phyloP scores from a whole-genome alignment of 1,139 yeast genomes.

The Saccharomyces hybrid region DNA sequence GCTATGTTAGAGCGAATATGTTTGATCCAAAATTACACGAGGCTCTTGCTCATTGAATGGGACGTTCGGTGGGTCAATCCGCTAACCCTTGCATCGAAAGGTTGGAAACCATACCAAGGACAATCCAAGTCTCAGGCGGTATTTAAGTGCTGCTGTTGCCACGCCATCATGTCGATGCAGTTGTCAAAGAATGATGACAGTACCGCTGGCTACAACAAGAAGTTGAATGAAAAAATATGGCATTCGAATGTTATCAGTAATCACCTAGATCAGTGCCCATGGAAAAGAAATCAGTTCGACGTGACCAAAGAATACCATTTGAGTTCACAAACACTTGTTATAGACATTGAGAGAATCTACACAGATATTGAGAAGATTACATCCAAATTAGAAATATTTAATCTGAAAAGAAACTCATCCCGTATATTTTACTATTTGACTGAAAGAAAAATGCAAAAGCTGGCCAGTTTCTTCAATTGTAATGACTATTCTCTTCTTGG shows the following conservation, averaged over 20 bases:
- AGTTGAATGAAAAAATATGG: slow-evolving; percentile 9
- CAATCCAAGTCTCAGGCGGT: slow-evolving; percentile 1
- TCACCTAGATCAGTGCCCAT: slow-evolving; percentile 12
- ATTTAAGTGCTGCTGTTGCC: slow-evolving; percentile 14
- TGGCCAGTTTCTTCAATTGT: slow-evolving; percentile 5
- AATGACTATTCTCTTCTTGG: slow-evolving; percentile 3
- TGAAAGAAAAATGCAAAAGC: not conserved
- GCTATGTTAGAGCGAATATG: slow-evolving; percentile 8
- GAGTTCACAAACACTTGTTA: slow-evolving; percentile 10
- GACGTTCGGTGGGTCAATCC: slow-evolving; percentile 16
- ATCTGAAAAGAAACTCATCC: not conserved
- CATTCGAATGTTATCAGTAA: slow-evolving; percentile 5
- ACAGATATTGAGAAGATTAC: not conserved
- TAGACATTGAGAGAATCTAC: slow-evolving; percentile 11
- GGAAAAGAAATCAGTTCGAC: slow-evolving; percentile 11
- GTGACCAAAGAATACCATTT: slow-evolving; percentile 12
- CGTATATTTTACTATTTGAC: not conserved
- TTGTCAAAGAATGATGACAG: slow-evolving; percentile 1
- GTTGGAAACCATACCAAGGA: slow-evolving; percentile 11
- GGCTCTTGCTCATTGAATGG: slow-evolving; percentile 11
- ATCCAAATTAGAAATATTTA: not conserved
- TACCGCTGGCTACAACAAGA: slow-evolving; percentile 1
- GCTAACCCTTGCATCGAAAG: slow-evolving; percentile 15
- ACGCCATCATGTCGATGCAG: slow-evolving; percentile 9
- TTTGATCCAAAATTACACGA: slow-evolving; percentile 9